phyloP scores from a whole-genome alignment of 2,329 filamentous ascomycete species.

The Fusarium tanahbumbuense region DNA sequence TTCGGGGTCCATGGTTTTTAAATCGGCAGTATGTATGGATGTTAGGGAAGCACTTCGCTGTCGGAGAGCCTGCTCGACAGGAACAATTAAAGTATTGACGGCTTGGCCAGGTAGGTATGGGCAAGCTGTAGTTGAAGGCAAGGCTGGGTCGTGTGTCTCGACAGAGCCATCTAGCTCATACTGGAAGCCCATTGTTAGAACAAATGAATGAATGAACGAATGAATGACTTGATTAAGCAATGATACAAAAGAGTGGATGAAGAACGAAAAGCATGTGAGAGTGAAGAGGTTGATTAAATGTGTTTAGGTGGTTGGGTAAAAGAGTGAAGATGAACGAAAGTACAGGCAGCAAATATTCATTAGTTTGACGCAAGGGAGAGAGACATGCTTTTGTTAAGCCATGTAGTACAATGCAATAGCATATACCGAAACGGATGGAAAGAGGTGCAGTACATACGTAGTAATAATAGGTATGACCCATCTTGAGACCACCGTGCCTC shows the following conservation, averaged over 20 bases:
- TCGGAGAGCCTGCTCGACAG: slow-evolving; percentile 71
- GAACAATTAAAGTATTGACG: slow-evolving; percentile 86
- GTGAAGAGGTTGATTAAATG: slow-evolving; percentile 34
- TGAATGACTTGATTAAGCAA: slow-evolving; percentile 19
- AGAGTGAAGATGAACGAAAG: slow-evolving; percentile 18
- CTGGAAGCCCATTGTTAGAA: slow-evolving; percentile 58
- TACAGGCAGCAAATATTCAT: slow-evolving; percentile 14
- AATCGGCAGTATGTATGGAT: slow-evolving; percentile 67
- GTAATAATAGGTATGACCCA: slow-evolving; percentile 96
- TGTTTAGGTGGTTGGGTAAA: slow-evolving; percentile 31
- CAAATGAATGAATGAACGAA: slow-evolving; percentile 22
- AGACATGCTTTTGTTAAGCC: slow-evolving; percentile 24
- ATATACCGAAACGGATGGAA: slow-evolving; percentile 32
- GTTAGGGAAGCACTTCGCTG: slow-evolving; percentile 74
- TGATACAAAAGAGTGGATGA: slow-evolving; percentile 23
- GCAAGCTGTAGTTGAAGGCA: slow-evolving; percentile 81
- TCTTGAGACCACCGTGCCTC: slow-evolving; percentile 84
- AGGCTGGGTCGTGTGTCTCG: slow-evolving; percentile 78
- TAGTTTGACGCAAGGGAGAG: slow-evolving; percentile 39
- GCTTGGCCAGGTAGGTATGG: slow-evolving; percentile 89
- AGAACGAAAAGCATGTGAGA: slow-evolving; percentile 22
- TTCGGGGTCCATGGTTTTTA: slow-evolving; percentile 80
- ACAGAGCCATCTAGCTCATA: slow-evolving; percentile 84
- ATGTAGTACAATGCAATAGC: slow-evolving; percentile 15
- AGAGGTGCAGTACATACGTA: slow-evolving; percentile 71